A percentile compares a stretch with the other conserved stretches of the same genome.
phyloP scores from a whole-genome alignment of 306 rosid species.

The Dalbergia cochinchinensis region DNA sequence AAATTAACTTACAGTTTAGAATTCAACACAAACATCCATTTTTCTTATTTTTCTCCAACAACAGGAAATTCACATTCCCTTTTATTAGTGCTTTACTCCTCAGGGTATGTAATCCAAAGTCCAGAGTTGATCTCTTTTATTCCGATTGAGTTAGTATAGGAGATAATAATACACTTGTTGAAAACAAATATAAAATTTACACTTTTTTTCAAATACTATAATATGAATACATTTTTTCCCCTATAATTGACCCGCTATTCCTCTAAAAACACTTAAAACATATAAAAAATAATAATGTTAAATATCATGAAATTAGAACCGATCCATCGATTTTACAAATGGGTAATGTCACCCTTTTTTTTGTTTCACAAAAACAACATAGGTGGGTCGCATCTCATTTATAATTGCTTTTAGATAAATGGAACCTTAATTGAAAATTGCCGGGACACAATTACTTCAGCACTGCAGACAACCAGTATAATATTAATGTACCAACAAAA shows the following conservation, averaged over 20 bases:
- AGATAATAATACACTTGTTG: too few species aligned
- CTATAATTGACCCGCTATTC: not conserved
- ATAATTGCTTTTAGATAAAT: not conserved
- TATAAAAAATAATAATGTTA: not conserved
- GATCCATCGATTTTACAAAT: not conserved
- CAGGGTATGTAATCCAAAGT: not conserved
- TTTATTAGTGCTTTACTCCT: not conserved
- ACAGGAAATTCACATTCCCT: not conserved
- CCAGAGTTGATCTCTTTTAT: too few species aligned
- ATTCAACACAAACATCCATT: not conserved
- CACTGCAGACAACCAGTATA: not conserved
- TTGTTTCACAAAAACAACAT: not conserved
- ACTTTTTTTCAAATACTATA: not conserved
- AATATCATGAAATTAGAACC: not conserved
- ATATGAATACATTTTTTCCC: not conserved
- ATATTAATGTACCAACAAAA: not conserved
- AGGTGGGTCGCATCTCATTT: not conserved
- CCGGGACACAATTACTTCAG: not conserved
- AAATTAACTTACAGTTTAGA: not conserved
- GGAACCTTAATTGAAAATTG: slow-evolving; percentile 12
- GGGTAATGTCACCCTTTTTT: not conserved
- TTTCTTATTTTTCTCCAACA: not conserved
- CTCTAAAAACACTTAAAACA: not conserved
- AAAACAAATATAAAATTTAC: too few species aligned
- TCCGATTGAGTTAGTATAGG: too few species aligned